Base-by-base conservation (phyloP, 2,329 filamentous ascomycete genomes). In the Pseudogymnoascus sp. region DNA sequence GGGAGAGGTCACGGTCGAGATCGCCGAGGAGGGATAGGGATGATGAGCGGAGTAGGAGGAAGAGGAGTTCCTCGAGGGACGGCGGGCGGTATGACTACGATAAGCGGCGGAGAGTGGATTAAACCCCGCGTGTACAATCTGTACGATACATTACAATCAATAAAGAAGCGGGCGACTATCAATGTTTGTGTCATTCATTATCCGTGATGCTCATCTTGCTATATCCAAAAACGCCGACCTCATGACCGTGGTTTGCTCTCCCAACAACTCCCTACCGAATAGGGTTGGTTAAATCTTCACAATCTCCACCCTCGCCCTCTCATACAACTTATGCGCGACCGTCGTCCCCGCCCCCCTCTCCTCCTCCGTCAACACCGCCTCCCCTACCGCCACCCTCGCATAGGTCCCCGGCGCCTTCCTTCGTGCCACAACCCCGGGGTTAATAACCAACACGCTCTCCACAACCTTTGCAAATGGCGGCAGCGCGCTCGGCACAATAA, bases 381-480 rank as follows among this genome's bases (percentile, higher is more conserved):
- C 85, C 65, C 89, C 82, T 5, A 97, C 76, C 17, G 84, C 84
- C 79, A 99, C 82, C 59, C 87, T 85, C 0, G 91, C 90, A 73
- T 88, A 97, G 0, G 92, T 96, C 5, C 94, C 94, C 0, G 92
- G 82, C 1, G 87, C 92, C 63, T 85, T 86, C 62, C 89, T 85
- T 75, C 96, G 97, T 13, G 91, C 94, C 35, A 96, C 76, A 58
- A 85, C 87, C 4, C 94, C 93, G 0, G 94, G 93, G 72, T 99
- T 99, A 70, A 99, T 88, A 10, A 92, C 85, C 5, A 97, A 75
- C 0, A 97, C 92, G 67, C 88, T 90, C 70, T 97, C 90, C 9
- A 97, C 86, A 41, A 97, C 91, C 84, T 90, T 95, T 39, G 90
- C 89, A 78, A 95, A 96, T 2, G 92, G 88, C 24, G 89, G 89